Base-by-base conservation (phyloP, 2,329 filamentous ascomycete genomes). In the Dothideomycetes sp. region DNA sequence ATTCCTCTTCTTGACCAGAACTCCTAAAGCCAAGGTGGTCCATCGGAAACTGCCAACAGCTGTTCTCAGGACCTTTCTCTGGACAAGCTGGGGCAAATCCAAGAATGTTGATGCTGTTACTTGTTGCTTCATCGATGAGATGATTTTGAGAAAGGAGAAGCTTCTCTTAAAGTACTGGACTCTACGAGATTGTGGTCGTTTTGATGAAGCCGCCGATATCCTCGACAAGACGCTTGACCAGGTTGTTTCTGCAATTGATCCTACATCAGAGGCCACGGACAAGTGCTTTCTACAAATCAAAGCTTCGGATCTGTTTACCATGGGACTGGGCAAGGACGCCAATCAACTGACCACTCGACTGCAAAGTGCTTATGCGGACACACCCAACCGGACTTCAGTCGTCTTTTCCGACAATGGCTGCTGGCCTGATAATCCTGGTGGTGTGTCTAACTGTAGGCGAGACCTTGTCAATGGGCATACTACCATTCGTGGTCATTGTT, bases 401-500 rank as follows among this genome's bases (percentile, higher is more conserved):
- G 65, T 73, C 45, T 69, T 70, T 37, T 60, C 62, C 15, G 69
- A 73, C 46, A 71, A 63, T 16, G 69, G 69, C 10, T 72, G 68
- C 44, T 71, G 68, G 68, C 68, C 68, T 2, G 66, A 69, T 42
- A 65, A 67, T 43, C 68, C 68, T 24, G 70, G 70, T 42, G 70
- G 70, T 47, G 70, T 74, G 11, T 73, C 70, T 29, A 70, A 70
- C 41, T 74, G 70, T 54, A 60, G 70, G 31, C 62, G 70, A 32
- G 70, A 74, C 49, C 61, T 74, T 51, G 68, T 74, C 51, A 71
- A 74, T 47, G 67, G 65, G 11, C 64, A 72, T 45, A 59, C 60
- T 32, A 71, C 68, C 0, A 70, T 74, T 46, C 65, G 69, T 41
- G 72, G 70, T 58, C 69, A 74, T 47, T 70, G 73, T 47, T 56